Evolutionary conservation across 2,329 filamentous ascomycete genomes (phyloP).

Genomic region (Trichoderma semiorbis): DNA sequence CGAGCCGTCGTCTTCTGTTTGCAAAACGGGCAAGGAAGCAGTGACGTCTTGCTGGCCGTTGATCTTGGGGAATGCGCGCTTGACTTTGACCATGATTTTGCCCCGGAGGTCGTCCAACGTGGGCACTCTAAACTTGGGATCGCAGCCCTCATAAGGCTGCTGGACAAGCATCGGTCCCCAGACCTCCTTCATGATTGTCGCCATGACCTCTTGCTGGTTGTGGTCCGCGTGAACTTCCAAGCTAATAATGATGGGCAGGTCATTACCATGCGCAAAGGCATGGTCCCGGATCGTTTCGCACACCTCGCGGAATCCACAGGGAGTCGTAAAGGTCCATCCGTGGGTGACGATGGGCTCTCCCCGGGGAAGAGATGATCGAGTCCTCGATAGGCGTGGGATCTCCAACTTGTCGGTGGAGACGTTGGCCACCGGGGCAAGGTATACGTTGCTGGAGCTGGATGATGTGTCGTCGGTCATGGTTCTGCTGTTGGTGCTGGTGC

Average conservation of each 20-base stretch:
- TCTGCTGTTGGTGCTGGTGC: slow-evolving; percentile 37
- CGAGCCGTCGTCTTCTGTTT: slow-evolving; percentile 37
- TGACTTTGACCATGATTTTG: slow-evolving; percentile 84
- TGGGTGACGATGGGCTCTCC: slow-evolving; percentile 79
- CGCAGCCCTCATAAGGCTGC: slow-evolving; percentile 44
- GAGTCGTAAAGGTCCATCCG: slow-evolving; percentile 76
- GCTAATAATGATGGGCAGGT: slow-evolving; percentile 84
- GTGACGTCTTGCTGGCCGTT: slow-evolving; percentile 28
- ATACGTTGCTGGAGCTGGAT: slow-evolving; percentile 30
- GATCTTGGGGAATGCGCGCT: slow-evolving; percentile 49
- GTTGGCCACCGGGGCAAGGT: slow-evolving; percentile 27
- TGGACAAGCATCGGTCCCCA: slow-evolving; percentile 76
- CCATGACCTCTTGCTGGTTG: slow-evolving; percentile 87
- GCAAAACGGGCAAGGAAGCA: slow-evolving; percentile 31
- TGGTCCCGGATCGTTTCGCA: slow-evolving; percentile 75
- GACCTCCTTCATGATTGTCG: slow-evolving; percentile 86
- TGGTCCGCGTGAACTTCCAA: slow-evolving; percentile 83
- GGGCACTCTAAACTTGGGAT: slow-evolving; percentile 58
- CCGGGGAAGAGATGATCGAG: slow-evolving; percentile 32
- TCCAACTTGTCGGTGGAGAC: slow-evolving; percentile 37
- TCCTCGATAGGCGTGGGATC: slow-evolving; percentile 25
- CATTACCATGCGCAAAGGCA: slow-evolving; percentile 70
- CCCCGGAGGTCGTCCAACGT: slow-evolving; percentile 67
- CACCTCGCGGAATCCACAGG: slow-evolving; percentile 84
- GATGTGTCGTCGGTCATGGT: slow-evolving; percentile 30